Conservation (phyloP, 1,139 yeast genomes). For the Arxiozyma slooffiae region DNA sequence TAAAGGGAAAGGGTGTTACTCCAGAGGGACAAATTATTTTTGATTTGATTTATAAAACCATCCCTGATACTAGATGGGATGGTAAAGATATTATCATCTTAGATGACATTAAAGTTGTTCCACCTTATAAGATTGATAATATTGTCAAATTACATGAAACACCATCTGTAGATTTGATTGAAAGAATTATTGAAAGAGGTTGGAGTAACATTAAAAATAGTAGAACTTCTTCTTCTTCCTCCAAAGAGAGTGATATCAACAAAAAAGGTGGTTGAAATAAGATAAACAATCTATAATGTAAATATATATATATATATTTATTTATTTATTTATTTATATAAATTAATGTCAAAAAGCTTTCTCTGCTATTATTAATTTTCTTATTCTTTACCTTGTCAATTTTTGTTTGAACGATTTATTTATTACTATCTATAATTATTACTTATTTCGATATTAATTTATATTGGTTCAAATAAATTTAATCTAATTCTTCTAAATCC, state of each 20-base stretch:
- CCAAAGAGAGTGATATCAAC: conserved; percentile 8
- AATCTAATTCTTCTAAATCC: conserved; percentile 52
- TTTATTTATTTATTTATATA: too few species aligned
- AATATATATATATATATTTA: background rate
- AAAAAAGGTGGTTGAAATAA: conserved; percentile 49
- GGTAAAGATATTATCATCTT: conserved; percentile 42
- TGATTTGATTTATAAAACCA: conserved; percentile 40
- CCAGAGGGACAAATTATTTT: conserved; percentile 42
- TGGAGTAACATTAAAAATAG: conserved; percentile 44
- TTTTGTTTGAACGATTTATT: background rate
- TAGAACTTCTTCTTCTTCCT: background rate
- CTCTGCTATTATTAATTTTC: background rate
- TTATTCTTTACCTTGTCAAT: too few species aligned
- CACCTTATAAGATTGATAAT: conserved; percentile 40
- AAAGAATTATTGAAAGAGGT: conserved; percentile 45
- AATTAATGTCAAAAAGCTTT: background rate
- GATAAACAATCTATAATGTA: background rate
- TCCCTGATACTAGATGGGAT: conserved; percentile 42
- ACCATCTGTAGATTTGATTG: conserved; percentile 40
- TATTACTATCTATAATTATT: too few species aligned
- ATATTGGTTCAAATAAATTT: conserved; percentile 24
- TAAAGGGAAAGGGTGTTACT: conserved; percentile 35
- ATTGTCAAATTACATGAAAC: conserved; percentile 26
- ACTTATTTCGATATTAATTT: background rate
- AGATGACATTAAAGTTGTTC: conserved; percentile 41